Evolutionary conservation across 345 rosid species (phyloP), one percentile per base, ranked within the genome.

Genomic region (Gynandropsis gynandra): DNA sequence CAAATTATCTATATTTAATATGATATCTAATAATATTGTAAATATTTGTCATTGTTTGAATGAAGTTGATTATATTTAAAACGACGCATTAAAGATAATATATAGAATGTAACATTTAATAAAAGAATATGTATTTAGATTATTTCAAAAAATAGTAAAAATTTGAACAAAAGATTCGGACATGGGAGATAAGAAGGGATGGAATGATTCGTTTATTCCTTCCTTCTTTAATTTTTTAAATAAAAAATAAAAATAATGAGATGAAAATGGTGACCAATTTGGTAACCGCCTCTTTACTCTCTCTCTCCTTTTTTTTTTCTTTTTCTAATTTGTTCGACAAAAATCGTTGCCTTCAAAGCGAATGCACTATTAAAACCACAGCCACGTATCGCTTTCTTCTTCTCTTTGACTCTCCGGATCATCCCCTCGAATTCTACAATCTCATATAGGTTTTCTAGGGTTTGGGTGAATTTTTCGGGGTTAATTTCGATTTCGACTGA

Each of bases 161-260:
- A 24, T 24, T 5, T 2, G 0, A 0, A 33, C 20, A 49, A 16
- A 53, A 59, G 61, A 66, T 66, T 59, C 65, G 65, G 70, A 66
- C 46, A 59, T 65, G 52, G 34, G 50, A 59, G 53, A 34, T 50
- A 29, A 58, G 47, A 48, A 50, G 51, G n/a, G 6, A 65, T 47
- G 35, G 65, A 59, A 65, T 59, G 0, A 58, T 65, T 59, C 70
- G 51, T 59, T 66, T 39, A 65, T 65, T 65, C 70, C 70, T 38
- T 52, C 56, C 47, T 53, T 16, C 0, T 16, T 17, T 19, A 42
- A 4, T 42, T 6, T 19, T 5, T 49, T 50, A 27, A 19, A 2
- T 24, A 24, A 24, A 33, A 32, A n/a, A 21, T 24, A 36, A 12
- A 49, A 36, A 19, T 18, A n/a, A n/a, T 39, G 16, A 8, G 18